Conservation (phyloP, 164 flowering plant species). For the grape (Vitis vinifera) region ASM3070453v1 NC_081822.1:7551001-7551500, state of each 20-base stretch:
- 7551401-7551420: slow-evolving; percentile 83
- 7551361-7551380: slow-evolving; percentile 58
- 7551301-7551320: slow-evolving; percentile 63
- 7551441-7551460: slow-evolving; percentile 68
- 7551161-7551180: slow-evolving; percentile 81
- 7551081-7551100: slow-evolving; percentile 41
- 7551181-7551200: slow-evolving; percentile 63
- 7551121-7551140: slow-evolving; percentile 68
- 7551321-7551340: slow-evolving; percentile 80
- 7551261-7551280: slow-evolving; percentile 75
- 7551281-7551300: slow-evolving; percentile 96
- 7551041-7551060: slow-evolving; percentile 84
- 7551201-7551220: slow-evolving; percentile 53
- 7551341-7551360: slow-evolving; percentile 68
- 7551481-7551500: slow-evolving; percentile 43
- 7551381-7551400: slow-evolving; percentile 78
- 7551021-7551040: slow-evolving; percentile 61
- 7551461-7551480: slow-evolving; percentile 84
- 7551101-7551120: slow-evolving; percentile 42
- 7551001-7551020: slow-evolving; percentile 52
- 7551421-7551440: slow-evolving; percentile 52
- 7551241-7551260: slow-evolving; percentile 71
- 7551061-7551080: slow-evolving; percentile 52
- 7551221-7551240: slow-evolving; percentile 53
- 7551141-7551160: slow-evolving; percentile 47